Base-by-base conservation (phyloP, 225 moss, liverwort and hornwort genomes). In the Marchantia polymorpha region DNA sequence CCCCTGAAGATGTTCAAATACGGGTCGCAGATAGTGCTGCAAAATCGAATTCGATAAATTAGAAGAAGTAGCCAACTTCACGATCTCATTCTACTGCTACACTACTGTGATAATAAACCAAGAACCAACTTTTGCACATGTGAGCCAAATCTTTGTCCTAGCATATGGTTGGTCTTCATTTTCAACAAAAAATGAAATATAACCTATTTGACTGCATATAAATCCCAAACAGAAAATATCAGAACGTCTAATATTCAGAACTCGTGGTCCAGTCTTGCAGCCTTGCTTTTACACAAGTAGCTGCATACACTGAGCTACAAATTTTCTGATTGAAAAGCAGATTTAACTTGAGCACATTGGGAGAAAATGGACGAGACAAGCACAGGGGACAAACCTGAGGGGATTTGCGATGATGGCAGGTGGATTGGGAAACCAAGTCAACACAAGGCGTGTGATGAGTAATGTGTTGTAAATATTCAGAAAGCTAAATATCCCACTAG, bases 351-450 rank as follows among this genome's bases (percentile, higher is more conserved):
- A 39, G 39, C 13, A 56, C 4, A 56, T 13, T 56, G 56, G 10
- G 12, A 73, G 47, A 50, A 49, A 23, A 51, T 46, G 16, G 53
- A n/a, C 5, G 16, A 5, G 4, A 27, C 7, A 15, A 66, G 54
- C 39, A n/a, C 16, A 46, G 46, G 73, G 52, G 2, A 81, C 72
- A 39, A 50, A 88, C 88, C 85, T 94, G 54, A 97, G 81, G 50
- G 97, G 97, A 80, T 83, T 91, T 72, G 94, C 92, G 17, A 97
- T 89, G 22, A 86, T 81, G 84, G 90, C 89, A 1, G 97, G 97
- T 8, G 97, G 92, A 54, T 90, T 87, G 52, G 97, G 97, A 79
- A 97, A 97, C 97, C 97, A 97, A 63, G 97, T 97, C 87, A 97
- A 83, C 78, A 97, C 92, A 74, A 97, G 81, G 46, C 97, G 86